phyloP scores from a whole-genome alignment of 2,329 filamentous ascomycete genomes.

The Nigrospora osmanthi region DNA sequence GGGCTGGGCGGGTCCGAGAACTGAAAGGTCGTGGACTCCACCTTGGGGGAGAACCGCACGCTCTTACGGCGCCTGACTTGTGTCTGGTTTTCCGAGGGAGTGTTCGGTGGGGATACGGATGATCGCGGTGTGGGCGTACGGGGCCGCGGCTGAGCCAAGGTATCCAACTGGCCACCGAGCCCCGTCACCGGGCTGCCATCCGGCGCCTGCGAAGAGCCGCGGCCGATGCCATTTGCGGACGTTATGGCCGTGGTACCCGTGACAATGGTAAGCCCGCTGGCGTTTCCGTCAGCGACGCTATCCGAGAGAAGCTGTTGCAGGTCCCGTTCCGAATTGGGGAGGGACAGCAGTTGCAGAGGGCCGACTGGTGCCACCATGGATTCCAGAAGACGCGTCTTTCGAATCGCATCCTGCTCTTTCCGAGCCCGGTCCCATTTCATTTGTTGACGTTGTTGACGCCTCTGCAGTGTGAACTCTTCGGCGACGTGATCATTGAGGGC shows the following conservation, averaged over 20 bases:
- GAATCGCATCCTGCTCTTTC: constrained; percentile 75
- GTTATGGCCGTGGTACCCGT: neutral
- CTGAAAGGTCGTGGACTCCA: constrained; percentile 56
- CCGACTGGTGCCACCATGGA: constrained; percentile 35
- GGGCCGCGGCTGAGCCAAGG: neutral
- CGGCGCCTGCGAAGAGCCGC: neutral
- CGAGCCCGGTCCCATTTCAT: constrained; percentile 91
- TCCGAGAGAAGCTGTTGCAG: constrained; percentile 11
- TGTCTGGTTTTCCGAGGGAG: neutral
- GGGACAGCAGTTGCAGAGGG: constrained; percentile 37
- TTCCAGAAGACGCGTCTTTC: constrained; percentile 52
- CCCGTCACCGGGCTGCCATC: neutral
- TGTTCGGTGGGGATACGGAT: constrained; percentile 5
- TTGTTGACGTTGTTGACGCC: constrained; percentile 72
- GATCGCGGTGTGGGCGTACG: neutral
- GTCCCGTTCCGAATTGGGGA: constrained; percentile 48
- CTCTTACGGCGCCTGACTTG: constrained; percentile 46
- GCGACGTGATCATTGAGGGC: constrained; percentile 61
- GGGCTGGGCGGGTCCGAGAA: constrained; percentile 43
- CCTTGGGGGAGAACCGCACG: constrained; percentile 61
- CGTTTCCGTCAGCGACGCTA: constrained; percentile 7
- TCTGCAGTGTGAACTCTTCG: constrained; percentile 69
- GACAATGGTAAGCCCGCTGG: neutral
- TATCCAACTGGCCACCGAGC: neutral
- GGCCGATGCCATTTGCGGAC: neutral